Base-by-base conservation (phyloP, 306 rosid genomes). In the Pueraria montana region DNA sequence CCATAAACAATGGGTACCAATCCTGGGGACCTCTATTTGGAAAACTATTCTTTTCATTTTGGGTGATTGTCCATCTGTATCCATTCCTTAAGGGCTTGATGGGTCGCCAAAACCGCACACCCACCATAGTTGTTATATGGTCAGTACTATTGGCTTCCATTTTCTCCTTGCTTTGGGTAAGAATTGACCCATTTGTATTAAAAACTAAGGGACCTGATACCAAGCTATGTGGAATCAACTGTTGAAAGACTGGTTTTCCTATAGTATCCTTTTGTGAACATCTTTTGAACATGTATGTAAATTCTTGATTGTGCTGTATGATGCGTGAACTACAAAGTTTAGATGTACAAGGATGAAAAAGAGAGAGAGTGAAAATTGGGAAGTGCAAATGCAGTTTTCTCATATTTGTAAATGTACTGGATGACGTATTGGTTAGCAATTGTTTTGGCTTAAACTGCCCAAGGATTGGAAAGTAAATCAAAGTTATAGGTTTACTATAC, bases 11-110 rank as follows among this genome's bases (percentile, higher is more conserved):
- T 42, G 99, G 99, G 4, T 88, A 94, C 76, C 92, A 96, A 82
- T 91, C 99, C 21, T 91, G 97, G 98, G 99, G 98, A n/a, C 95
- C 99, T 61, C 91, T 94, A 40, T 90, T 96, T 81, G 99, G 99
- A 48, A 94, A 96, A 90, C 98, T 94, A 73, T 96, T 96, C 92
- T 96, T 96, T 53, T 87, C 98, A 38, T 96, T 94, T 79, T 94
- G 99, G 99, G 99, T 96, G 83, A 92, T 96, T 87, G 86, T 94
- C 76, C 99, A 96, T 90, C 92, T 96, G 73, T 91, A 96, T 79
- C 98, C 98, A 20, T 96, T 96, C 97, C 99, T 96, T 49, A 96
- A 96, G 71, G 99, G 99, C 87, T 77, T 96, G 80, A 94, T 94
- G 98, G 99, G 99, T 71, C 72, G 96, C 52, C 98, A 96, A 88